These are phyloP conservation scores for Fomitopsis schrenkii DNA, from an alignment of 1,284 basidiomycete species.

Conservation along the genomic window DNA sequence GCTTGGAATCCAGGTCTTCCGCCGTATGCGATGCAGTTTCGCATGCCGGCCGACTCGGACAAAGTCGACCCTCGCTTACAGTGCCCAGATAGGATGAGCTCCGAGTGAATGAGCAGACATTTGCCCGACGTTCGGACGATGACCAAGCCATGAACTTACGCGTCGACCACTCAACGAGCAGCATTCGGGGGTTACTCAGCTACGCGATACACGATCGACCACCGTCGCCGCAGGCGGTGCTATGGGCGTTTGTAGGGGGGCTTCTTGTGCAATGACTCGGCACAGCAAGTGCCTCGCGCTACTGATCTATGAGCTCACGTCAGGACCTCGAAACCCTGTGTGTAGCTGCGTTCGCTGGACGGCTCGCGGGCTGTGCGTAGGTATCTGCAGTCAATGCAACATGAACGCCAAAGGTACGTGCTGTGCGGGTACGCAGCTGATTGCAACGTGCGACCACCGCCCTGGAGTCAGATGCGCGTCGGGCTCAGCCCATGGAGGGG, in stretches of 20 bases:
- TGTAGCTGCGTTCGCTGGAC: neutral
- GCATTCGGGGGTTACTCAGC: no score
- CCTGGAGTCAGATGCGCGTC: neutral
- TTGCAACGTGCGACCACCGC: no score
- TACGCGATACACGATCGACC: neutral
- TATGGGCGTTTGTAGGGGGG: neutral
- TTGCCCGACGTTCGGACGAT: neutral
- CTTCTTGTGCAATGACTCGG: neutral
- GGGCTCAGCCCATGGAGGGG: neutral
- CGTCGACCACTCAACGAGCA: neutral
- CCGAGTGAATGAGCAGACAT: neutral
- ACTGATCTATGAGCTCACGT: neutral
- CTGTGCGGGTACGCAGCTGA: neutral
- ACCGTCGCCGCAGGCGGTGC: neutral
- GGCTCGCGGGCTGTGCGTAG: neutral
- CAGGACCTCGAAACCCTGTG: neutral
- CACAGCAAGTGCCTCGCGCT: neutral
- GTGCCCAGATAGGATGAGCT: neutral
- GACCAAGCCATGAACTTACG: neutral
- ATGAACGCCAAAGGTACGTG: neutral
- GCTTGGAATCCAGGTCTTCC: no score
- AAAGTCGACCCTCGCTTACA: no score
- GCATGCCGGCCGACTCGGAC: neutral
- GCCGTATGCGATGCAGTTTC: neutral
- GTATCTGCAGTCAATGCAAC: neutral